Evolutionary conservation across 2,329 filamentous ascomycete genomes (phyloP), one percentile per base, ranked within the genome.

Genomic region (Cryphonectria parasitica): DNA sequence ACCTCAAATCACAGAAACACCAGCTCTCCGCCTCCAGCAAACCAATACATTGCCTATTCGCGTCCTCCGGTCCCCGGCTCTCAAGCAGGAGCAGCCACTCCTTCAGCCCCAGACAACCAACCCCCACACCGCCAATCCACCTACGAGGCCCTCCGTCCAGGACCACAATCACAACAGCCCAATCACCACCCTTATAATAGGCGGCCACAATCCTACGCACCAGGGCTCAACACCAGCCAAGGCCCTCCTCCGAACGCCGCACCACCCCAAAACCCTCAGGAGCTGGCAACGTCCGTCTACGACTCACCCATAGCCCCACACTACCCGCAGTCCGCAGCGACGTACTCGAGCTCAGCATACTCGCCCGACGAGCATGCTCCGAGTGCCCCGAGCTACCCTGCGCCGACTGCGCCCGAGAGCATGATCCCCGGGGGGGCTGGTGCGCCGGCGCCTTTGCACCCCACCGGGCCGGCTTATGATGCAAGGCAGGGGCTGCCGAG

Each of bases 241-340:
- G 61, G 36, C 69, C 88, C 87, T 22, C 90, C 89, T 3, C 87
- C 90, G 76, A 91, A 89, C 78, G 68, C 67, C 78, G 68, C 67
- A 19, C 43, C 66, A 13, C 70, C 70, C n/a, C 43, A 64, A 39
- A 88, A 89, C 73, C 89, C 92, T 0, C 92, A 95, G 80, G 92
- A 95, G 81, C 84, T 95, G 63, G 91, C 92, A 36, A 94, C 92
- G 0, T 92, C 91, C 0, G 89, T 88, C 13, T 95, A 94, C 77
- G 91, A 94, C 79, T 92, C 91, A 3, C 92, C 92, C 58, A 86
- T 92, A 54, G 88, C 85, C 17, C 79, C 84, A 7, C 84, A 87
- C 77, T 85, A 84, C 76, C 82, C 82, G 41, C 80, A 77, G 73
- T 81, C 81, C 61, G 78, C 80, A 22, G 80, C 81, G 31, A 81